Evolutionary conservation across 2,329 filamentous ascomycete species (phyloP).

Genomic region (Botrytis aclada): DNA sequence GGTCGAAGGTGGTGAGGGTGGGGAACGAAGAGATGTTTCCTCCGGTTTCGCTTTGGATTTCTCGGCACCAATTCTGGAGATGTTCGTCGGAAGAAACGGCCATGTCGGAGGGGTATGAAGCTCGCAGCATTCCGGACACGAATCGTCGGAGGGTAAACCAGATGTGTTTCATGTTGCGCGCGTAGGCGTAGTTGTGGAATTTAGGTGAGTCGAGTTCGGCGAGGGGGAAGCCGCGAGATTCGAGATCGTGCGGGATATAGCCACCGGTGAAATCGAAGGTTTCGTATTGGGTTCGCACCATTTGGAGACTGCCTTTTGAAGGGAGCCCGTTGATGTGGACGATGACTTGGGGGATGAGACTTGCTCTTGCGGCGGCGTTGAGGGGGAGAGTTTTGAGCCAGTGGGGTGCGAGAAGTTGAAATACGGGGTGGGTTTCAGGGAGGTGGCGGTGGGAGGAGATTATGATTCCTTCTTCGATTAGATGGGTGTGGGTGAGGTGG

Average conservation of each 20-base stretch:
- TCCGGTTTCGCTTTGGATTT: not conserved
- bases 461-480: constrained; percentile 49
- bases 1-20: not conserved
- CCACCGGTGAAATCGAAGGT: constrained; percentile 3
- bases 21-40: not conserved
- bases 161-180: constrained; percentile 13
- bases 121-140: not conserved
- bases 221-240: not conserved
- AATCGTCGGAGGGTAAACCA: constrained; percentile 1
- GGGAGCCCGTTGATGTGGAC: constrained; percentile 36
- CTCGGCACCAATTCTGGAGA: not conserved
- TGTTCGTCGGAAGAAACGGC: not conserved
- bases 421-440: constrained; percentile 44
- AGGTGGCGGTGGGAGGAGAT: constrained; percentile 46
- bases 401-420: constrained; percentile 45
- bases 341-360: constrained; percentile 46
- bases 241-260: constrained; percentile 8
- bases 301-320: not conserved
- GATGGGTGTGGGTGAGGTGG: constrained; percentile 46
- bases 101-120: not conserved
- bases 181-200: constrained; percentile 16
- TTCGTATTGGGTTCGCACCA: constrained; percentile 5
- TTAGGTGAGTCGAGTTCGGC: not conserved
- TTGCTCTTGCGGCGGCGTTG: constrained; percentile 46
- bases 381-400: constrained; percentile 51